Percentiles rank a stretch among this genome's conserved stretches.
These are phyloP conservation scores for Nicotiana tomentosiformis DNA, from an alignment of 257 asterid genomes.

Conservation along the genomic window DNA sequence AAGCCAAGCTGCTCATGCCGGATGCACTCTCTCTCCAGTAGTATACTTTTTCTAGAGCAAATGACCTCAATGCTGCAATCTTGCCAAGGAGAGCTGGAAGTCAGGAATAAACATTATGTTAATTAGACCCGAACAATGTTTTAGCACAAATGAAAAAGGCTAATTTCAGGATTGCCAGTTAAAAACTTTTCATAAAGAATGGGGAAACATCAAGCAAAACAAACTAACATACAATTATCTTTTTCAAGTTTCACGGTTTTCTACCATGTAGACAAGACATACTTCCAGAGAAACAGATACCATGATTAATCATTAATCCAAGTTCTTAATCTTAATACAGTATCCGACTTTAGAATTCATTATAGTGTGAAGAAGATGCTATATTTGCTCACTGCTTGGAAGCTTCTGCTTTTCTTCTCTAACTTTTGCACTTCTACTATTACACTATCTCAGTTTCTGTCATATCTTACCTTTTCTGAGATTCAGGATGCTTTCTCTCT, in stretches of 20 bases:
- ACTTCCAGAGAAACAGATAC: neutral
- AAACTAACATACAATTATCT: neutral
- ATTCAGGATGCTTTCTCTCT: neutral
- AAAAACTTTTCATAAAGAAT: neutral
- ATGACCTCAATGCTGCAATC: constrained; percentile 63
- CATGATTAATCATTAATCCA: neutral
- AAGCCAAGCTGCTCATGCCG: constrained; percentile 71
- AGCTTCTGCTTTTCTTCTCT: neutral
- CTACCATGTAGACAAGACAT: neutral
- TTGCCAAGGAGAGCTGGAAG: constrained; percentile 57
- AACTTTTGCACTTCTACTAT: neutral
- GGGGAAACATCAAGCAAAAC: neutral
- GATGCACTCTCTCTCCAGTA: constrained; percentile 64
- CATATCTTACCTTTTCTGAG: neutral
- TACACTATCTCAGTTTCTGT: neutral
- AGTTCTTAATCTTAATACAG: neutral
- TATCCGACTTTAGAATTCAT: neutral
- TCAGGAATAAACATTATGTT: constrained; percentile 2
- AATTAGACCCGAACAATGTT: neutral
- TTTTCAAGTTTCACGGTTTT: neutral
- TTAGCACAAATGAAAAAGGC: neutral
- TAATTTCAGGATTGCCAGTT: constrained; percentile 2
- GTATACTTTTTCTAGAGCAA: constrained; percentile 54
- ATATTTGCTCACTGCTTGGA: neutral
- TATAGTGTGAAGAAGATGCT: neutral